Conservation (phyloP, 2,329 filamentous ascomycete species). For the Fusarium cyanostomum region DNA sequence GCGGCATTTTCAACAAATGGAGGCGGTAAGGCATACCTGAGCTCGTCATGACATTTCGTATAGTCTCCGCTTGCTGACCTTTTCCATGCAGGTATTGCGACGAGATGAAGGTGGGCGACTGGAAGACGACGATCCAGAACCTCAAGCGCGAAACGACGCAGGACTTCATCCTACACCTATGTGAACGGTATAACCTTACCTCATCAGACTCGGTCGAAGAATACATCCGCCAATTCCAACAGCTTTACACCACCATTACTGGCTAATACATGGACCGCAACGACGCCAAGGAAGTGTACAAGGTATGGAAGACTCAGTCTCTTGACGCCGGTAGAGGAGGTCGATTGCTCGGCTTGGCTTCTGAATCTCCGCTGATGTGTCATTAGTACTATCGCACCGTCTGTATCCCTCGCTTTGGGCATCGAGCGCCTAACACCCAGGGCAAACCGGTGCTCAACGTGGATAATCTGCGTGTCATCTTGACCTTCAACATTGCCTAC, state of each 20-base stretch:
- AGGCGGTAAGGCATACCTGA: too few relatives aligned
- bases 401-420: slow-evolving; percentile 37
- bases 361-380: slow-evolving; percentile 14
- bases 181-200: slow-evolving; percentile 35
- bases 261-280: slow-evolving; percentile 32
- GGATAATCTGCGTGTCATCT: slow-evolving; percentile 34
- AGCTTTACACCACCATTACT: slow-evolving; percentile 28
- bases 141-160: slow-evolving; percentile 29
- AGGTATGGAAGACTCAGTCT: too few relatives aligned
- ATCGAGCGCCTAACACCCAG: slow-evolving; percentile 36
- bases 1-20: too few relatives aligned
- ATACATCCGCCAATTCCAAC: slow-evolving; percentile 43
- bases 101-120: slow-evolving; percentile 34
- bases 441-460: slow-evolving; percentile 39
- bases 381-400: slow-evolving; percentile 36
- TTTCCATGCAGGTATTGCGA: slow-evolving; percentile 37
- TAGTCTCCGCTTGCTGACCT: too few relatives aligned
- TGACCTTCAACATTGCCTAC: slow-evolving; percentile 45
- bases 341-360: neutral
- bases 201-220: slow-evolving; percentile 34
- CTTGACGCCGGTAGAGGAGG: too few relatives aligned
- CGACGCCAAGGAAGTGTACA: slow-evolving; percentile 41
- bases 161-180: slow-evolving; percentile 43
- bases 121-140: slow-evolving; percentile 26
- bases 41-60: too few relatives aligned